These are phyloP conservation scores for Volvox africanus DNA, from an alignment of 139 green algal species.

Conservation along the genomic window DNA sequence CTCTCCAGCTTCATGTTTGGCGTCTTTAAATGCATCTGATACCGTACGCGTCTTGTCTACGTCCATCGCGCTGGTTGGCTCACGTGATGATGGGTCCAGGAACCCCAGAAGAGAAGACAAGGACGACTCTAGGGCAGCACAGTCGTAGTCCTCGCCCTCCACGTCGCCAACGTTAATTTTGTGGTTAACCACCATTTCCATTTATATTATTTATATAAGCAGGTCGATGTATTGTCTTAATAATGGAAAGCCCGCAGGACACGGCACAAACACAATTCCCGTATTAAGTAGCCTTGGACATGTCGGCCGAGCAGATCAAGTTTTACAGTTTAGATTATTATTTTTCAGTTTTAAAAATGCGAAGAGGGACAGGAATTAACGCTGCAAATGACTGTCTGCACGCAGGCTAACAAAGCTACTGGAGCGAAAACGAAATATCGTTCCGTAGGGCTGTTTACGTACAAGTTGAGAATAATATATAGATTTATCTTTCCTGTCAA, in stretches of 20 bases:
- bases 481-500: no score
- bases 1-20: not conserved
- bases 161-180: not conserved
- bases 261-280: not conserved
- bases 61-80: not conserved
- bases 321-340: not conserved
- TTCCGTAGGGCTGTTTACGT: no score
- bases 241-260: no score
- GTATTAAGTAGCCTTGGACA: not conserved
- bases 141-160: slow-evolving; percentile 3
- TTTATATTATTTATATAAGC: not conserved
- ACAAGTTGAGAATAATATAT: no score
- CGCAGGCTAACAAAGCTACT: no score
- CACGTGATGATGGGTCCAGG: not conserved
- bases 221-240: not conserved
- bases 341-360: not conserved
- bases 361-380: not conserved
- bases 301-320: not conserved
- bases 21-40: not conserved
- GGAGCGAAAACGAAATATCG: no score
- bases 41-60: not conserved
- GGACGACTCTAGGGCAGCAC: not conserved
- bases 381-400: no score
- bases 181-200: not conserved
- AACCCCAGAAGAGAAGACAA: slow-evolving; percentile 11